Base-by-base conservation (phyloP, 768 basidiomycete genomes). In the Auricularia cornea region DNA sequence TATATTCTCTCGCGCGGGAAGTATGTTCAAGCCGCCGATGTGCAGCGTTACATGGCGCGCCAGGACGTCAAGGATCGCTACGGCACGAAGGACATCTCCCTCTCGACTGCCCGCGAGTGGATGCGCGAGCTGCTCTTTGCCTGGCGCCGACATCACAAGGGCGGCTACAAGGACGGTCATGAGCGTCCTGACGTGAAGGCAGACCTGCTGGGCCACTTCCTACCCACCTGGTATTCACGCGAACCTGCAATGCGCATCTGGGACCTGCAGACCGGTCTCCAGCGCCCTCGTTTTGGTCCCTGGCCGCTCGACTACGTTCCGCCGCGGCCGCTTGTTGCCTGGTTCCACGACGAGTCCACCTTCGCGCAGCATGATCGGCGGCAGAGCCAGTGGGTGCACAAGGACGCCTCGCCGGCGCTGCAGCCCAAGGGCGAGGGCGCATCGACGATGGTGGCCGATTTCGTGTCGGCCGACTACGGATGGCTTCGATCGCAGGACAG, bases 321-420 rank as follows among this genome's bases (percentile, higher is more conserved):
- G 14, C n/a, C n/a, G 26, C 12, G 3, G 3, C 5, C 3, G n/a
- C 6, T 11, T 11, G 59, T 68, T 30, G 28, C 63, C 33, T 65
- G 40, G 59, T 51, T 26, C 51, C 77, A 81, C 64, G 75, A 80
- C 65, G 75, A 81, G 63, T 73, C 72, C 2, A 74, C 68, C 1
- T 79, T 79, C 68, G 79, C 79, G 68, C 73, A 72, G 2, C 65
- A 81, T 70, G 76, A 80, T 61, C 64, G 69, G 0, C 65, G 71
- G 0, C 62, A 67, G 18, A 64, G 52, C 1, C 35, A 62, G 10
- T 80, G 77, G 77, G 67, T 72, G 5, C 66, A 73, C 32, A 74
- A 74, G 20, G 61, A 68, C 10, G 57, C 60, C 11, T 72, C 63
- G 64, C 68, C 76, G 1, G 65, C 62, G 0, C 78, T 78, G 5